Evolutionary conservation across 352 stramenopile species (phyloP).

Genomic region (Phytophthora nicotianae): DNA sequence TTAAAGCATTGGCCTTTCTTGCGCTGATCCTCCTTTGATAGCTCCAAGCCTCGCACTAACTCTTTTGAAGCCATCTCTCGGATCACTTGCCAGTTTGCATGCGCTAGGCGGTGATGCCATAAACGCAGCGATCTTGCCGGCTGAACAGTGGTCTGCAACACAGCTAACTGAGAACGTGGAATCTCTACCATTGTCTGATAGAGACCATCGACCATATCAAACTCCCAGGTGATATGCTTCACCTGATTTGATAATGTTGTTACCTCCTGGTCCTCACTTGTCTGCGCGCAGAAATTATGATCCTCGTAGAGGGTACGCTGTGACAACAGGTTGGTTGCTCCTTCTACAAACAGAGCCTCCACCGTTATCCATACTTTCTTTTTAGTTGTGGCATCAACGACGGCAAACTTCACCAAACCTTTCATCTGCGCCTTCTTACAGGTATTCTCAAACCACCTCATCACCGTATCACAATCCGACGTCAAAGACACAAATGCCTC

Average conservation of each 20-base stretch:
- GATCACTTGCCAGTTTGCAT: slow-evolving; percentile 15
- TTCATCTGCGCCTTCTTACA: slow-evolving; percentile 3
- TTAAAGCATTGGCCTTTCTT: not conserved
- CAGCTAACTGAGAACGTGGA: not conserved
- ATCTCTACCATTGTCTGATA: slow-evolving; percentile 3
- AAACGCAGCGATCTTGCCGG: not conserved
- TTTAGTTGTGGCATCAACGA: not conserved
- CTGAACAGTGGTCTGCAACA: slow-evolving; percentile 3
- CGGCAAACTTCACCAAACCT: not conserved
- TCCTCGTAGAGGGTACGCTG: not conserved
- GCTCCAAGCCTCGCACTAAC: not conserved
- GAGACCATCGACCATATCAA: slow-evolving; percentile 4
- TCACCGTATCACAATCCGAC: slow-evolving; percentile 4
- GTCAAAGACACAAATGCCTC: slow-evolving; percentile 8
- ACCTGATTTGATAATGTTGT: not conserved
- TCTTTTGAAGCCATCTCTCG: slow-evolving; percentile 10
- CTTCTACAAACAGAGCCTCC: slow-evolving; percentile 1
- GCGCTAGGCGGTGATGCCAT: slow-evolving; percentile 9
- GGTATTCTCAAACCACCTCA: slow-evolving; percentile 12
- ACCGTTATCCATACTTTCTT: not conserved
- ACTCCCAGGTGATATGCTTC: not conserved
- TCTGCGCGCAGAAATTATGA: not conserved
- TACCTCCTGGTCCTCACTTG: not conserved
- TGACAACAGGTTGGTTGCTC: not conserved
- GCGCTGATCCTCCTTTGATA: not conserved